These are phyloP conservation scores for Cyamopsis tetragonoloba DNA, from an alignment of 306 rosid species.

Conservation along the genomic window DNA sequence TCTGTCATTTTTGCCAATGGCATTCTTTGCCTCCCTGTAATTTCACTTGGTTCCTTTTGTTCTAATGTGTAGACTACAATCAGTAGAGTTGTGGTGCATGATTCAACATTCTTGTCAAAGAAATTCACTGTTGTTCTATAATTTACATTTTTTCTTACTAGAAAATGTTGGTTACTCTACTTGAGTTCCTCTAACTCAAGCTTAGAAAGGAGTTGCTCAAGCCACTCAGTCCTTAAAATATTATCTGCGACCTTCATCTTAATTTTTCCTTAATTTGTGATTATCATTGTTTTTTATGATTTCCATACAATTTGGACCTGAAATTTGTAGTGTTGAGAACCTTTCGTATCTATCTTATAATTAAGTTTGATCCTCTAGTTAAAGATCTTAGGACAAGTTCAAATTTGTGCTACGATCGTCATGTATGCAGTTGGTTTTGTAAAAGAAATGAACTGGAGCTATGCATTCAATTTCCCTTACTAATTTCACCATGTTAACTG, in stretches of 20 bases:
- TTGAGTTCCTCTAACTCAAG: background rate
- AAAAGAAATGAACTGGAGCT: background rate
- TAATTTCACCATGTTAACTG: background rate
- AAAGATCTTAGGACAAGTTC: no score
- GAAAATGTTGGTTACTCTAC: background rate
- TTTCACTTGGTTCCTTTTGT: background rate
- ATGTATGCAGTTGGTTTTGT: background rate
- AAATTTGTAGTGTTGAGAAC: no score
- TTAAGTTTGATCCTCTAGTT: background rate
- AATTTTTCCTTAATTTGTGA: no score
- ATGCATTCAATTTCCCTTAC: background rate
- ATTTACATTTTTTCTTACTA: background rate
- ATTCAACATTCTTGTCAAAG: background rate
- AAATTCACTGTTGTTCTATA: no score
- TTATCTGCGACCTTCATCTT: no score
- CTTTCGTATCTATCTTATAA: no score
- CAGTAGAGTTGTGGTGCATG: background rate
- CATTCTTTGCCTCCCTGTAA: background rate
- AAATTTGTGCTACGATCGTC: no score
- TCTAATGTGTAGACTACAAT: background rate
- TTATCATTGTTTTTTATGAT: no score
- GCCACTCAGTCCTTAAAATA: no score
- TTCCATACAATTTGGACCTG: no score
- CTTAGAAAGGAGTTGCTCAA: no score
- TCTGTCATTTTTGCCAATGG: background rate